A percentile compares a stretch with the other conserved stretches of the same genome.
Conservation (phyloP, 2,329 filamentous ascomycete genomes). For the Epichloe glyceriae region DNA sequence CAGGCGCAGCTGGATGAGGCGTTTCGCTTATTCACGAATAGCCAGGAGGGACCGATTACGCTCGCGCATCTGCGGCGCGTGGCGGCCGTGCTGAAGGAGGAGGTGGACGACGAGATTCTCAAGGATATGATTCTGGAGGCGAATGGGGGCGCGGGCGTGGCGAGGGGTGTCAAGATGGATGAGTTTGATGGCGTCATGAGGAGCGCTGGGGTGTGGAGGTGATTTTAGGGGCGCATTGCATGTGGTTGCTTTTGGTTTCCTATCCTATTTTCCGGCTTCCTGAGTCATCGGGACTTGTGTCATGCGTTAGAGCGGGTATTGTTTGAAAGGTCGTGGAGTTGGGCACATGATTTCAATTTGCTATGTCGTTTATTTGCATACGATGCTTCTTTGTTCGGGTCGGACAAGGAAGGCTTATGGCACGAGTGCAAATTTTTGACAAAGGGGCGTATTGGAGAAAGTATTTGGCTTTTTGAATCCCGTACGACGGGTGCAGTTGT, state of each 20-base stretch:
- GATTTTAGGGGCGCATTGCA: slow-evolving; percentile 18
- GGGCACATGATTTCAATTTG: too few species aligned
- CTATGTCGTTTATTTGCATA: background rate
- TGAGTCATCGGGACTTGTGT: too few species aligned
- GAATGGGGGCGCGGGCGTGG: slow-evolving; percentile 64
- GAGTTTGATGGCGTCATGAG: slow-evolving; percentile 84
- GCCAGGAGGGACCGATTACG: slow-evolving; percentile 50
- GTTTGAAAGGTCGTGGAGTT: too few species aligned
- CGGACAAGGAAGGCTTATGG: too few species aligned
- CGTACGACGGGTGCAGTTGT: background rate
- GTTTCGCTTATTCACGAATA: slow-evolving; percentile 64
- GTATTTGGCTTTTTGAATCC: background rate
- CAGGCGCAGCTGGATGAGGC: slow-evolving; percentile 65
- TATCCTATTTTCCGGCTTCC: background rate
- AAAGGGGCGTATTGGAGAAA: background rate
- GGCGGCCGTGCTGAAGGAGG: slow-evolving; percentile 71
- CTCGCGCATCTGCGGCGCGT: slow-evolving; percentile 66
- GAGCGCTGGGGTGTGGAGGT: slow-evolving; percentile 70
- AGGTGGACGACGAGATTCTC: slow-evolving; percentile 68
- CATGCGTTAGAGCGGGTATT: too few species aligned
- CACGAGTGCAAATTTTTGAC: background rate
- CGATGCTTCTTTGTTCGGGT: too few species aligned
- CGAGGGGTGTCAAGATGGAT: slow-evolving; percentile 56
- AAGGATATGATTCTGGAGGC: slow-evolving; percentile 93
- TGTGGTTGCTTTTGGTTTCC: background rate